A percentile compares a stretch with the other conserved stretches of the same genome.
Evolutionary conservation across 1,284 basidiomycete genomes (phyloP).

Genomic region (Sporisorium sorghi): DNA sequence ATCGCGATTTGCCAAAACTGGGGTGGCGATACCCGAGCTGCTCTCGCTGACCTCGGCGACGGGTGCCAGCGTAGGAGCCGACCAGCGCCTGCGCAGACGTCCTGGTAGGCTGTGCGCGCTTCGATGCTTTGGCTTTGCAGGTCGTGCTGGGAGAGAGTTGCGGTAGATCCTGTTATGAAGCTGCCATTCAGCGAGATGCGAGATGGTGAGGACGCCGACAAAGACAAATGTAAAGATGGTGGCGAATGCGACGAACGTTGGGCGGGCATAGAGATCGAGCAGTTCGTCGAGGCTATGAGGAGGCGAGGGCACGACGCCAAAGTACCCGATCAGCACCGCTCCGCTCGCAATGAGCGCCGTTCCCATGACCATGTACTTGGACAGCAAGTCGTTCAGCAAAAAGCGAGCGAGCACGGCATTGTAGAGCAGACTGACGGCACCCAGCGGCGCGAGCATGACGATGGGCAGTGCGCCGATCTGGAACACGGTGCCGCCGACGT

Average conservation of each 20-base stretch:
- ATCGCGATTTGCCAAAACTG: conserved; percentile 52
- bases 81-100: conserved; percentile 45
- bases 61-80: conserved; percentile 63
- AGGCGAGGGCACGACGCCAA: conserved; percentile 90
- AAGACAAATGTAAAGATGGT: conserved; percentile 76
- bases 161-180: conserved; percentile 50
- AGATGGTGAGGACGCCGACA: conserved; percentile 72
- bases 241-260: conserved; percentile 80
- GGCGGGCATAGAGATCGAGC: conserved; percentile 80
- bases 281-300: conserved; percentile 91
- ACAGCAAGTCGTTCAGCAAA: conserved; percentile 87
- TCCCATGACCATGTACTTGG: conserved; percentile 83
- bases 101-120: conserved; percentile 19
- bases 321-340: conserved; percentile 88
- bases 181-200: conserved; percentile 67
- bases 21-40: conserved; percentile 65
- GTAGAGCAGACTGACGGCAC: conserved; percentile 90
- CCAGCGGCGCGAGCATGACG: conserved; percentile 76
- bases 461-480: conserved; percentile 86
- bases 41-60: conserved; percentile 67
- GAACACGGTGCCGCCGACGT: conserved; percentile 89
- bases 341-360: conserved; percentile 88
- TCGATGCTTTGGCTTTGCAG: conserved; percentile 24
- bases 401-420: conserved; percentile 91
- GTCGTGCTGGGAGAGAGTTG: conserved; percentile 15